Evolutionary conservation across 176 grass and related monocot genomes (phyloP).

Genomic region (Avena eriantha): DNA sequence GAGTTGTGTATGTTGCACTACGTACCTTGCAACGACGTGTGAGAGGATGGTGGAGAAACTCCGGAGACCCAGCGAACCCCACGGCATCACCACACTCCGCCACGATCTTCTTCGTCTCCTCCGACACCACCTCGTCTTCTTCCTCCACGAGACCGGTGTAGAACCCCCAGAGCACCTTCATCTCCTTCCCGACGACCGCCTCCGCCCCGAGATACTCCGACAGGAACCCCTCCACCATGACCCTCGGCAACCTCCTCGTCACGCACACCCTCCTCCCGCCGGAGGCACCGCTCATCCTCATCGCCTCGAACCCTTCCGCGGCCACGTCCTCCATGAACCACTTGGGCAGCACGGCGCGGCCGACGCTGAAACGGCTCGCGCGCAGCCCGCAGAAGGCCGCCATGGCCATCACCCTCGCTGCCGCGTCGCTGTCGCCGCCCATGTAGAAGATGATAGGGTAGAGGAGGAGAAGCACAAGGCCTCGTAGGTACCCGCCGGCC

Average conservation of each 20-base stretch:
- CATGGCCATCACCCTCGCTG: constrained; percentile 35
- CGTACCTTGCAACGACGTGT: constrained; percentile 60
- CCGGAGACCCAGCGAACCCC: constrained; percentile 36
- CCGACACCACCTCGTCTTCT: not conserved
- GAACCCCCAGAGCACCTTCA: constrained; percentile 55
- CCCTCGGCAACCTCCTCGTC: constrained; percentile 50
- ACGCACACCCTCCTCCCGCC: constrained; percentile 41
- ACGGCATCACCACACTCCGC: not conserved
- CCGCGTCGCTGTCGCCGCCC: not conserved
- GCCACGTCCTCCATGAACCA: constrained; percentile 62
- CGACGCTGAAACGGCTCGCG: constrained; percentile 36
- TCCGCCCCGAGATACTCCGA: constrained; percentile 51
- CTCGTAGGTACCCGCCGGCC: constrained; percentile 65
- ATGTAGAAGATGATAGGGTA: constrained; percentile 41
- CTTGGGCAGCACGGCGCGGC: constrained; percentile 67
- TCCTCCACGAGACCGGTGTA: constrained; percentile 58
- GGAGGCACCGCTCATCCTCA: constrained; percentile 8
- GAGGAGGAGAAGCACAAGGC: constrained; percentile 49
- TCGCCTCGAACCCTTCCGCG: constrained; percentile 46
- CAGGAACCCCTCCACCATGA: constrained; percentile 73
- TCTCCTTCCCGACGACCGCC: constrained; percentile 49
- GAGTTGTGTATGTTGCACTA: not conserved
- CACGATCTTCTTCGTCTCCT: not conserved
- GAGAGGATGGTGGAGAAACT: constrained; percentile 32
- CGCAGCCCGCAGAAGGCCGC: constrained; percentile 58